Evolutionary conservation across 306 rosid species (phyloP).

Genomic region (Canavalia gladiata): DNA sequence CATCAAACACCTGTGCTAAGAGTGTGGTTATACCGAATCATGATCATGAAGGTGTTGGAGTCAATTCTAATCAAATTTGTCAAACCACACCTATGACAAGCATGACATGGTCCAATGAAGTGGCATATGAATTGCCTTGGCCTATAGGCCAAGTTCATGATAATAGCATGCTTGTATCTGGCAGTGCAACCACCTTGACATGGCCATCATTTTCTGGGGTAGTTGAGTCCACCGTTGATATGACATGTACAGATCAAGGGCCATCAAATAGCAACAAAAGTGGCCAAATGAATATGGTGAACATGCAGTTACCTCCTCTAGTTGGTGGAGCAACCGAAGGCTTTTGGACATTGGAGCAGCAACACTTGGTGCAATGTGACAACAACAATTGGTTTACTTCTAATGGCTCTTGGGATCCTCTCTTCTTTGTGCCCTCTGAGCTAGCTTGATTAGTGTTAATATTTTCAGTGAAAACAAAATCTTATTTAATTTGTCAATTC

Average conservation of each 20-base stretch:
- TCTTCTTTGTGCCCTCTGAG: conserved; percentile 54
- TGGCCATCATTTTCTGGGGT: conserved; percentile 52
- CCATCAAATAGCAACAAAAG: conserved; percentile 42
- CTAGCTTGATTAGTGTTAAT: conserved; percentile 46
- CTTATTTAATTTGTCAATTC: conserved; percentile 31
- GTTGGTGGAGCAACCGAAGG: conserved; percentile 44
- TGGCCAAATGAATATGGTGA: conserved; percentile 39
- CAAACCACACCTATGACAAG: conserved; percentile 48
- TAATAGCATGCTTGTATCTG: conserved; percentile 37
- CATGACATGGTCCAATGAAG: conserved; percentile 52
- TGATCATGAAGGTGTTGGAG: conserved; percentile 31
- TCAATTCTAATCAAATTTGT: conserved; percentile 40
- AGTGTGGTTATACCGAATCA: conserved; percentile 39
- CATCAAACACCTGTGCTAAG: conserved; percentile 43
- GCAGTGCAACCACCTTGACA: conserved; percentile 8
- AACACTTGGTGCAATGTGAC: conserved; percentile 53
- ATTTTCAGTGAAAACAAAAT: not conserved
- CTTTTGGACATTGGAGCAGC: conserved; percentile 53
- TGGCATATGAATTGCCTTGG: conserved; percentile 53
- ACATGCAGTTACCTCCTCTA: conserved; percentile 44
- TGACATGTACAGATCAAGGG: conserved; percentile 44
- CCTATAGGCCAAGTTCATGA: conserved; percentile 43
- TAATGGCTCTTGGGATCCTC: conserved; percentile 59
- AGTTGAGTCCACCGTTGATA: conserved; percentile 40
- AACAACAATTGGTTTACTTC: conserved; percentile 53